Evolutionary conservation across 1,139 yeast genomes (phyloP).

Genomic region (Barnettozyma hawaiiensis): DNA sequence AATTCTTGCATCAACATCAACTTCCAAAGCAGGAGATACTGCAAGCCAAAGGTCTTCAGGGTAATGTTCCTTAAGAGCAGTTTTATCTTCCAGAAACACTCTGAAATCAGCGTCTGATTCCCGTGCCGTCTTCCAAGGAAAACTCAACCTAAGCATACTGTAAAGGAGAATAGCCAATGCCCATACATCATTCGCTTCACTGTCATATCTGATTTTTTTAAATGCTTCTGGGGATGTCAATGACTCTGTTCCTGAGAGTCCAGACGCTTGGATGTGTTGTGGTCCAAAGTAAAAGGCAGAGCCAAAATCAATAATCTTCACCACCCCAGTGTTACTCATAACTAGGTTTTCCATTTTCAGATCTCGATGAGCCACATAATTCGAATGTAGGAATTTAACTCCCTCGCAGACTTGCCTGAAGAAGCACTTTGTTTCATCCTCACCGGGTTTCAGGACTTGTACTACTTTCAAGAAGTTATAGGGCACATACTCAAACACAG

Average conservation of each 20-base stretch:
- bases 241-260: slow-evolving; percentile 65
- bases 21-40: slow-evolving; percentile 3
- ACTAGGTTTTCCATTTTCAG: slow-evolving; percentile 70
- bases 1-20: slow-evolving; percentile 12
- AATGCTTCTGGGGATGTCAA: slow-evolving; percentile 63
- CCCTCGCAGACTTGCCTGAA: slow-evolving; percentile 57
- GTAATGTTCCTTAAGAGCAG: slow-evolving; percentile 1
- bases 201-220: slow-evolving; percentile 48
- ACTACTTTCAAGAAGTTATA: slow-evolving; percentile 17
- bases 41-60: slow-evolving; percentile 10
- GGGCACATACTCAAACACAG: slow-evolving; percentile 22
- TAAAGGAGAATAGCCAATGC: slow-evolving; percentile 43
- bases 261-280: slow-evolving; percentile 31
- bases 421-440: slow-evolving; percentile 30
- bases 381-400: slow-evolving; percentile 50
- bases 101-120: slow-evolving; percentile 67
- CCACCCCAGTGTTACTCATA: slow-evolving; percentile 57
- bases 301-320: slow-evolving; percentile 74
- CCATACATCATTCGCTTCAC: slow-evolving; percentile 66
- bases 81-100: slow-evolving; percentile 27
- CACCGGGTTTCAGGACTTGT: slow-evolving; percentile 13
- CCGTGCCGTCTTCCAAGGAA: slow-evolving; percentile 86
- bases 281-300: slow-evolving; percentile 38
- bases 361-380: slow-evolving; percentile 70
- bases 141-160: slow-evolving; percentile 37